A percentile compares a stretch with the other conserved stretches of the same genome.
Evolutionary conservation across 1,139 yeast species (phyloP).

Genomic region (Saccharomyces pastorianus): DNA sequence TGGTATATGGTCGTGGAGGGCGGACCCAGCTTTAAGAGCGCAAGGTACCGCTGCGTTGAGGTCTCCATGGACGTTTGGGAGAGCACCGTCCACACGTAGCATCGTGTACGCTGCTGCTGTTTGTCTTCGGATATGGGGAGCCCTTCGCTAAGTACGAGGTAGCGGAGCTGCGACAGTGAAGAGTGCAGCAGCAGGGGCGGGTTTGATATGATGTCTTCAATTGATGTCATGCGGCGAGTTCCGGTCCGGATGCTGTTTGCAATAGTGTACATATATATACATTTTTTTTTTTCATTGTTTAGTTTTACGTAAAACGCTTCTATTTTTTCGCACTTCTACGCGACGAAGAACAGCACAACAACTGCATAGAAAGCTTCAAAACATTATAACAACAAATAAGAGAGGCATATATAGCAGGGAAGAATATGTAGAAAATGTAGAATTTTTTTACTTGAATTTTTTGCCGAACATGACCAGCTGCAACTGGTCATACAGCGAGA

Average conservation of each 20-base stretch:
- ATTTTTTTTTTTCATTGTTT: too few relatives aligned
- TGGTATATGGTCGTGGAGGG: constrained; percentile 41
- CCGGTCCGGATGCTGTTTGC: too few relatives aligned
- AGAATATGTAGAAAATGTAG: too few relatives aligned
- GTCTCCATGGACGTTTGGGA: constrained; percentile 56
- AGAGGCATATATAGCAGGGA: too few relatives aligned
- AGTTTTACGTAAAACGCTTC: too few relatives aligned
- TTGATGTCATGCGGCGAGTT: constrained; percentile 15
- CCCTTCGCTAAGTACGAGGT: constrained; percentile 73
- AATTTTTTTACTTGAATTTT: constrained; percentile 50
- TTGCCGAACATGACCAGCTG: constrained; percentile 67
- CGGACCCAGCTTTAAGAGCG: constrained; percentile 51
- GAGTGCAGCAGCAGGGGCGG: constrained; percentile 46
- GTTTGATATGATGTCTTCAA: constrained; percentile 26
- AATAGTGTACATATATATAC: too few relatives aligned
- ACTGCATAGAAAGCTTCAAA: too few relatives aligned
- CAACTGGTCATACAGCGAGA: constrained; percentile 71
- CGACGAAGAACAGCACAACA: too few relatives aligned
- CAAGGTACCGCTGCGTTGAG: constrained; percentile 44
- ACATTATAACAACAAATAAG: too few relatives aligned
- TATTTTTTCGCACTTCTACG: too few relatives aligned
- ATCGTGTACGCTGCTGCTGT: constrained; percentile 35
- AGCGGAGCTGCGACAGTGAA: constrained; percentile 67
- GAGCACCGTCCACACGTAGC: constrained; percentile 76
- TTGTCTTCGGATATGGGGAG: constrained; percentile 42